Base-by-base conservation (phyloP, 2,329 filamentous ascomycete genomes). In the Helotiales sp. region DNA sequence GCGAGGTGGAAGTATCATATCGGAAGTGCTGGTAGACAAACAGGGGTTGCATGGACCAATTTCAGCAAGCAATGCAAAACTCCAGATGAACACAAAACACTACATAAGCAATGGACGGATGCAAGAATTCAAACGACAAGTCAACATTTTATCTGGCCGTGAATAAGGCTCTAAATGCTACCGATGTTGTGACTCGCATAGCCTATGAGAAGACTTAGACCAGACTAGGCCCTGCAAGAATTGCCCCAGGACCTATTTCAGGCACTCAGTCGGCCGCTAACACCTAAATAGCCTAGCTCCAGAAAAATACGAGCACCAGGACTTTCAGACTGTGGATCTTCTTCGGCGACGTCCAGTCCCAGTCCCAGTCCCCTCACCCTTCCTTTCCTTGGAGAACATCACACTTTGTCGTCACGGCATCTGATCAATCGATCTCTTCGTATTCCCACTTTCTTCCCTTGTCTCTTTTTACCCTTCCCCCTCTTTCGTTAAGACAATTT, bases 381-480 rank as follows among this genome's bases (percentile, higher is more conserved):
- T n/a, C n/a, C n/a, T n/a, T n/a, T n/a, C n/a, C 17, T n/a, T 45
- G 40, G 17, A 45, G 7, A 45, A 45, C 40, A 45, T 20, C 40
- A 20, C 40, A 45, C 40, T 45, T n/a, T n/a, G 40, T 45, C 40
- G 40, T 45, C 52, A 55, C 52, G 52, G 17, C 52, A 34, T 34
- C n/a, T n/a, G n/a, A n/a, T n/a, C n/a, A n/a, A n/a, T n/a, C n/a
- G n/a, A n/a, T n/a, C 52, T 37, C 40, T 20, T 55, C 20, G 52
- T 55, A 37, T 55, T 55, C 49, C 49, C 24, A 30, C 49, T 26
- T 52, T 30, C 26, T 52, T 50, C 1, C n/a, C 49, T 52, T 55
- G 30, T 20, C 30, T 8, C n/a, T 34, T 20, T 3, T 54, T 28
- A 2, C 30, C 5, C 30, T 55, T 17, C 52, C 28, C 17, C 52